Conservation (phyloP, 371 early-diverging fungal genomes). For the Mucor lusitanicus region DNA sequence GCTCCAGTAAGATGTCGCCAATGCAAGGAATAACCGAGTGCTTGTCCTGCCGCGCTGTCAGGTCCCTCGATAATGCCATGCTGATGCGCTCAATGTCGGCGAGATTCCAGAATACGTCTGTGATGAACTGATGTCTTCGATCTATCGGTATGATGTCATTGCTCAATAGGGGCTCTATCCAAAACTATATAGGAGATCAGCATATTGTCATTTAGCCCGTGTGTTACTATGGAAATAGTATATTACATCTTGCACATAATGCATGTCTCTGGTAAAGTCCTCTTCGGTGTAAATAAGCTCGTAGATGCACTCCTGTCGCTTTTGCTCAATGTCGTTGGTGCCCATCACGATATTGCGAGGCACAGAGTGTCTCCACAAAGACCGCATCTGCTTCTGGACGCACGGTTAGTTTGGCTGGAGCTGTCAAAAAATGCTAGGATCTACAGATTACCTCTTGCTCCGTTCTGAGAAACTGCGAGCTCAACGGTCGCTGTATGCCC, state of each 20-base stretch:
- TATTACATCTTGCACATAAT: constrained; percentile 28
- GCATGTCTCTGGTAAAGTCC: constrained; percentile 28
- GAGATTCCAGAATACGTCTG: constrained; percentile 85
- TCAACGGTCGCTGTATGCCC: not conserved
- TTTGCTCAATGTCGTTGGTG: constrained; percentile 22
- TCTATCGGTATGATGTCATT: constrained; percentile 68
- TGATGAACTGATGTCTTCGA: constrained; percentile 71
- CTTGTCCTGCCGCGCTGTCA: constrained; percentile 76
- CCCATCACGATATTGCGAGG: constrained; percentile 21
- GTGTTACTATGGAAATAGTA: not conserved
- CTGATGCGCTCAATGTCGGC: constrained; percentile 76
- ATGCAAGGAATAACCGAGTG: constrained; percentile 71
- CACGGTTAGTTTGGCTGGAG: no score
- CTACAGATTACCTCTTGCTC: constrained; percentile 6
- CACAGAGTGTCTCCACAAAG: constrained; percentile 33
- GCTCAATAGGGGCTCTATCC: constrained; percentile 74
- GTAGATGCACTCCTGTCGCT: constrained; percentile 36
- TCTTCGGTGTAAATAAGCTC: constrained; percentile 36
- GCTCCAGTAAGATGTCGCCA: constrained; percentile 81
- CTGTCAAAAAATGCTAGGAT: not conserved
- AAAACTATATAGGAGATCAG: constrained; percentile 45
- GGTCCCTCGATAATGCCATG: constrained; percentile 62
- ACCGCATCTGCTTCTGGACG: not conserved
- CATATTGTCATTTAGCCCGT: not conserved
- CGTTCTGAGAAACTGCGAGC: not conserved